A percentile compares a stretch with the other conserved stretches of the same genome.
phyloP scores from a whole-genome alignment of 352 stramenopile genomes.

The Pythium sp. region DNA sequence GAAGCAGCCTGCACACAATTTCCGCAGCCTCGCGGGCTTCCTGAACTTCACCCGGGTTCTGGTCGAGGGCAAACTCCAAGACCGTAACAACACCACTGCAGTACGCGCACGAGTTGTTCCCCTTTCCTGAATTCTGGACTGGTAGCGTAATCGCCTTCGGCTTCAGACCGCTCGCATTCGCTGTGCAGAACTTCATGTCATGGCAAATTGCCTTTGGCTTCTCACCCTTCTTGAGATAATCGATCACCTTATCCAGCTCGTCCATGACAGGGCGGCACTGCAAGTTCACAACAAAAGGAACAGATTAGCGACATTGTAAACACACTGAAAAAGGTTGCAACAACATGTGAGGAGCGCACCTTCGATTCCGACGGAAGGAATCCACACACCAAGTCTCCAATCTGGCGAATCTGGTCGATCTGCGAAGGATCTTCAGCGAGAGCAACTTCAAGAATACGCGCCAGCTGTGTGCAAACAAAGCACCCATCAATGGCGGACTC shows the following conservation, averaged over 20 bases:
- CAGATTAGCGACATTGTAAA: constrained; percentile 11
- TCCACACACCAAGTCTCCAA: constrained; percentile 59
- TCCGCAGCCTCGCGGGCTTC: constrained; percentile 59
- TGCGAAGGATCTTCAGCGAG: constrained; percentile 51
- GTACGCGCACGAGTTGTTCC: constrained; percentile 51
- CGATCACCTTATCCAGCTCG: constrained; percentile 57
- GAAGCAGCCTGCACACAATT: constrained; percentile 64
- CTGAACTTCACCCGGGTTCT: constrained; percentile 58
- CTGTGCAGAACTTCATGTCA: constrained; percentile 58
- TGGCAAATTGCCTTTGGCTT: constrained; percentile 55
- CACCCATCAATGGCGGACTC: constrained; percentile 37
- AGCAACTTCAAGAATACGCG: constrained; percentile 47
- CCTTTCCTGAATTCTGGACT: constrained; percentile 12
- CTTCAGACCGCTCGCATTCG: background rate
- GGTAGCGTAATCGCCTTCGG: background rate
- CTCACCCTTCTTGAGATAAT: constrained; percentile 65
- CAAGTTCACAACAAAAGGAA: constrained; percentile 14
- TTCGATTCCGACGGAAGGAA: constrained; percentile 56
- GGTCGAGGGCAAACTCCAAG: constrained; percentile 49
- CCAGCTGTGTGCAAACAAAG: constrained; percentile 74
- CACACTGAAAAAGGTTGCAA: constrained; percentile 2
- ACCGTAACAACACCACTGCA: constrained; percentile 66
- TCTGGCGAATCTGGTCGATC: constrained; percentile 56
- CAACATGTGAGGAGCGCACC: constrained; percentile 26
- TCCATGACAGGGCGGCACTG: constrained; percentile 65